Conservation (phyloP, 495 filamentous ascomycete species). For the Penicillium waksmanii region DNA sequence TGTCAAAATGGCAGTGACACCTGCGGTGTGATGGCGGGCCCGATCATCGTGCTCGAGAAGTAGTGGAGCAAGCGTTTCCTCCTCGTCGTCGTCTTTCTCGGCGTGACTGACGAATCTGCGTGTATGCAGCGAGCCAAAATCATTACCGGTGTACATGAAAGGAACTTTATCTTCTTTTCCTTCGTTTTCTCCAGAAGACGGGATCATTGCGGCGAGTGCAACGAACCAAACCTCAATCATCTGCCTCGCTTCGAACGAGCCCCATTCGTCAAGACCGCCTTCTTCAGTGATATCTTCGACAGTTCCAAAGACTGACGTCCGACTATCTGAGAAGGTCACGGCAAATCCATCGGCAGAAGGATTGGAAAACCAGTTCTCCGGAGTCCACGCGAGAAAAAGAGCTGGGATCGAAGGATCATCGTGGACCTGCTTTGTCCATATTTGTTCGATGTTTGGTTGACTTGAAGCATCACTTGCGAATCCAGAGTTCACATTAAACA, state of each 20-base stretch:
- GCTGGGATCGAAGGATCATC: conserved; percentile 62
- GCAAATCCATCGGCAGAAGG: conserved; percentile 54
- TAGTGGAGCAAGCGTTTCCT: conserved; percentile 24
- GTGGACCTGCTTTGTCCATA: conserved; percentile 43
- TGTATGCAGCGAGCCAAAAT: conserved; percentile 41
- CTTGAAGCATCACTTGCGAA: conserved; percentile 4
- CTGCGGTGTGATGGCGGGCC: conserved; percentile 67
- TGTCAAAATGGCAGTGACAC: conserved; percentile 86
- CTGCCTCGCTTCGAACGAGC: conserved; percentile 37
- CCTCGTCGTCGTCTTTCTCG: conserved; percentile 16
- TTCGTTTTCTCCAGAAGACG: neutral
- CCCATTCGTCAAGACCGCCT: conserved; percentile 27
- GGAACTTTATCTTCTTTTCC: conserved; percentile 15
- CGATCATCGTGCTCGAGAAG: conserved; percentile 40
- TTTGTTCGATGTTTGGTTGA: conserved; percentile 29
- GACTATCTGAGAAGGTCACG: conserved; percentile 70
- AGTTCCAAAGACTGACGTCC: conserved; percentile 54
- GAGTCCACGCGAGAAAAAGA: conserved; percentile 73
- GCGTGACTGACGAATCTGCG: conserved; percentile 32
- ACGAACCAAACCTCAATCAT: conserved; percentile 53
- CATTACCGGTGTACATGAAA: conserved; percentile 44
- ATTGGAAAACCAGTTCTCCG: conserved; percentile 43
- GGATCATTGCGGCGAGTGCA: conserved; percentile 32
- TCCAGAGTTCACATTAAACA: conserved; percentile 54
- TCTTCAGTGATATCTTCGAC: conserved; percentile 18